These are phyloP conservation scores for Colletotrichum kahawae DNA, from an alignment of 2,329 filamentous ascomycete species.

Conservation along the genomic window DNA sequence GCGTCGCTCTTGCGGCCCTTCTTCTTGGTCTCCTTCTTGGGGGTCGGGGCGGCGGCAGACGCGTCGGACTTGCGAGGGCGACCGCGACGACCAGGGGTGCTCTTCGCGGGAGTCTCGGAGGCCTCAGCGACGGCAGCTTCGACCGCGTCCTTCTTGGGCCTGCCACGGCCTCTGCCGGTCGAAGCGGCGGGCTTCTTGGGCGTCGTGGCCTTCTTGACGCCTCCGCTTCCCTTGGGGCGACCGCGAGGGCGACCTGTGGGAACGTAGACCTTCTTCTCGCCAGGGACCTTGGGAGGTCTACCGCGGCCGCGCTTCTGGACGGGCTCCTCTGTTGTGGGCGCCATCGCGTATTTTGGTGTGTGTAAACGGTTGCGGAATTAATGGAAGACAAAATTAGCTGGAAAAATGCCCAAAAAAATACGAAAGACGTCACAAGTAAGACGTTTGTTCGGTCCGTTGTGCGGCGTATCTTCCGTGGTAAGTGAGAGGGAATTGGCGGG, in stretches of 20 bases:
- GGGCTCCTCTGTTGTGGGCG: conserved; percentile 19
- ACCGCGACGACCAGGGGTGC: conserved; percentile 29
- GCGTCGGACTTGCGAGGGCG: conserved; percentile 36
- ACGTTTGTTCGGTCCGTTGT: background rate
- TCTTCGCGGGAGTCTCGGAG: background rate
- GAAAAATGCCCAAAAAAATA: background rate
- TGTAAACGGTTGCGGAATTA: background rate
- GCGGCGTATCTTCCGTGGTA: background rate
- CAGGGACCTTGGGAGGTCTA: conserved; percentile 43
- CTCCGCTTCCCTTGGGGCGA: conserved; percentile 47
- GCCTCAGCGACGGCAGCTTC: conserved; percentile 1
- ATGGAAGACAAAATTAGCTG: background rate
- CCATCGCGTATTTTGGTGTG: conserved; percentile 12
- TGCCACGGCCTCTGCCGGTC: conserved; percentile 30
- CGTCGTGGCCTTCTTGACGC: conserved; percentile 31
- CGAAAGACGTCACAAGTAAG: background rate
- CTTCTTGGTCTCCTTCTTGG: conserved; percentile 31
- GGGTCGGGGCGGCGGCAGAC: conserved; percentile 24
- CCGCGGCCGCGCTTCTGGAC: conserved; percentile 40
- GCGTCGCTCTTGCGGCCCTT: conserved; percentile 20
- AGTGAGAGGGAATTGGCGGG: background rate
- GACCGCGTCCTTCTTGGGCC: conserved; percentile 33
- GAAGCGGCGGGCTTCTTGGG: conserved; percentile 10
- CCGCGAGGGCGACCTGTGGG: conserved; percentile 53
- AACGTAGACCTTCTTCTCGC: conserved; percentile 40